phyloP scores from a whole-genome alignment of 1,139 yeast species.

The Kluyveromyces marxianus region DNA sequence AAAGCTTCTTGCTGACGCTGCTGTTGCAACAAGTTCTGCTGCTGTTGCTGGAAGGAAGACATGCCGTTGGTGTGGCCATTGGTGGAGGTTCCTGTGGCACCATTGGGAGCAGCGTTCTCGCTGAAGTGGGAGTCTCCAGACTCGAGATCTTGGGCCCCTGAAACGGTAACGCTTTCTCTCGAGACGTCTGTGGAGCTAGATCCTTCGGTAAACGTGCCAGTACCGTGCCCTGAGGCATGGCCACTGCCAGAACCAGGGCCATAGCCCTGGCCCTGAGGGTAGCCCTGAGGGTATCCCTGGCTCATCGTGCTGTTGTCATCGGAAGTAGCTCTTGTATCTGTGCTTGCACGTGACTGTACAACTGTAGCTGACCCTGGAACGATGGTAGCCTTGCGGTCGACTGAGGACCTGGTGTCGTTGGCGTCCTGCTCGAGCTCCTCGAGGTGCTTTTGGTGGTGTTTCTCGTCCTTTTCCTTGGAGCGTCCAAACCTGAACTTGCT shows the following conservation, averaged over 20 bases:
- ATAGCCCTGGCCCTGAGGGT: too few species aligned
- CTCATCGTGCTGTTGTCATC: neutral
- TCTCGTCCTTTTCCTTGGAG: slow-evolving; percentile 25
- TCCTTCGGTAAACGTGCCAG: neutral
- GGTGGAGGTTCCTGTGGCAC: neutral
- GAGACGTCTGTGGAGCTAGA: slow-evolving; percentile 2
- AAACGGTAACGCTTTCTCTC: neutral
- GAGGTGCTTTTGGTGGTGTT: slow-evolving; percentile 14
- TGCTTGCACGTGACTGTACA: slow-evolving; percentile 23
- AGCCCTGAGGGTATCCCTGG: neutral
- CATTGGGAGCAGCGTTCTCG: too few species aligned
- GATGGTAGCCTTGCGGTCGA: slow-evolving; percentile 22
- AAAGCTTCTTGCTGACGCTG: neutral
- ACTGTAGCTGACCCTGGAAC: slow-evolving; percentile 21
- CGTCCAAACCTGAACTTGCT: slow-evolving; percentile 28
- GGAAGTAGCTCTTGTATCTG: slow-evolving; percentile 10
- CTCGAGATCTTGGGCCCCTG: neutral
- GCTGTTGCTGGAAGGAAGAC: neutral
- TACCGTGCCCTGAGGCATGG: neutral
- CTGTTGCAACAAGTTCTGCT: neutral
- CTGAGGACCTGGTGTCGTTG: slow-evolving; percentile 7
- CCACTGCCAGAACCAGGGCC: too few species aligned
- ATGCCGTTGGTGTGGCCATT: neutral
- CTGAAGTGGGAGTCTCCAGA: neutral
- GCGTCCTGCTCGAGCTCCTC: slow-evolving; percentile 6